phyloP scores from a whole-genome alignment of 345 rosid genomes.

The Alliaria petiolata region DNA sequence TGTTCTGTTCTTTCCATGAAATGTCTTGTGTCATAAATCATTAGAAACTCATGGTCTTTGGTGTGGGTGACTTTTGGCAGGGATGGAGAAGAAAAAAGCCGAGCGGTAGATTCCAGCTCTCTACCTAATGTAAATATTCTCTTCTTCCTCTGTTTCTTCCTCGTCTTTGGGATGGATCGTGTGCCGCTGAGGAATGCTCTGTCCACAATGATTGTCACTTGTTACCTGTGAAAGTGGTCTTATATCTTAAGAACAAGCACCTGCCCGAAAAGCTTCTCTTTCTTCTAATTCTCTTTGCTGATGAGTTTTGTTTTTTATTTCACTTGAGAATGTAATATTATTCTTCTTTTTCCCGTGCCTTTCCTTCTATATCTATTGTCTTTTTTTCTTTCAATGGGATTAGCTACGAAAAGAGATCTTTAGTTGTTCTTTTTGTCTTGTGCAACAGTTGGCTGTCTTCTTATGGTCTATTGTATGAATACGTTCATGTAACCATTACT shows the following conservation, averaged over 20 bases:
- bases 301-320: too few relatives aligned
- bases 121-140: slow-evolving; percentile 36
- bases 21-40: neutral
- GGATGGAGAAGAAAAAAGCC: slow-evolving; percentile 92
- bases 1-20: neutral
- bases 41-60: neutral
- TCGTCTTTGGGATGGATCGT: slow-evolving; percentile 19
- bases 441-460: neutral
- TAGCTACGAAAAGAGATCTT: neutral
- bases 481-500: neutral
- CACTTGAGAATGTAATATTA: slow-evolving; percentile 12
- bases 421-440: neutral
- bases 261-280: slow-evolving; percentile 26
- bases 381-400: neutral
- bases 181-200: too few relatives aligned
- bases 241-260: slow-evolving; percentile 13
- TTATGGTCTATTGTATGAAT: neutral
- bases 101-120: slow-evolving; percentile 79
- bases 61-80: slow-evolving; percentile 35
- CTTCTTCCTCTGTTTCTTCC: neutral
- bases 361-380: neutral
- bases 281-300: too few relatives aligned
- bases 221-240: slow-evolving; percentile 7
- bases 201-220: slow-evolving; percentile 1
- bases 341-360: neutral